These are phyloP conservation scores for Piloderma croceum DNA, from an alignment of 768 basidiomycete species.

Conservation along the genomic window DNA sequence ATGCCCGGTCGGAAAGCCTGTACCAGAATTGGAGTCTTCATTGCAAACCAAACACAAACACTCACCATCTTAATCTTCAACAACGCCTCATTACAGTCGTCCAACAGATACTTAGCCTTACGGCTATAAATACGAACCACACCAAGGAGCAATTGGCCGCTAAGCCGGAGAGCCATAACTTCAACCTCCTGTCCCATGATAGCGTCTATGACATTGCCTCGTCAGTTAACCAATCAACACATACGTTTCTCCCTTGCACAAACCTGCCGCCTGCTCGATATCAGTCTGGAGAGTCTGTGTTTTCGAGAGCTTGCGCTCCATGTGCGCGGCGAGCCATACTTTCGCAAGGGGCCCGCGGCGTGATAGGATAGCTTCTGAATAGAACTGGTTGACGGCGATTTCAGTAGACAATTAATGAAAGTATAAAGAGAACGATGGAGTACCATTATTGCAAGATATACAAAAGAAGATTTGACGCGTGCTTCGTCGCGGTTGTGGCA, in stretches of 20 bases:
- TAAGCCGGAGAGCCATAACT: constrained; percentile 91
- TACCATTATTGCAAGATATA: constrained; percentile 24
- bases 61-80: constrained; percentile 90
- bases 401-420: too few species aligned
- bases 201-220: constrained; percentile 58
- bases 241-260: background rate
- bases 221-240: background rate
- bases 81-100: constrained; percentile 96
- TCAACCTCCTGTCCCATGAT: constrained; percentile 93
- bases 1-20: constrained; percentile 93
- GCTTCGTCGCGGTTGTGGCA: constrained; percentile 4
- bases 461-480: constrained; percentile 1
- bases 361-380: constrained; percentile 89
- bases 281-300: constrained; percentile 91
- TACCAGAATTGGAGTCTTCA: background rate
- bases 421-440: background rate
- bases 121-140: constrained; percentile 97
- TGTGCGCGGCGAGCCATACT: constrained; percentile 99
- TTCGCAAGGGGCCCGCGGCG: constrained; percentile 90
- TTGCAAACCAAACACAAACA: background rate
- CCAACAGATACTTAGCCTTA: constrained; percentile 95
- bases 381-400: constrained; percentile 55
- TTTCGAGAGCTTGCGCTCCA: constrained; percentile 97
- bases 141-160: constrained; percentile 91
- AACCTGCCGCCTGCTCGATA: constrained; percentile 89